Conservation (phyloP, 169 alveolate genomes). For the Cryptosporidium meleagridis region DNA sequence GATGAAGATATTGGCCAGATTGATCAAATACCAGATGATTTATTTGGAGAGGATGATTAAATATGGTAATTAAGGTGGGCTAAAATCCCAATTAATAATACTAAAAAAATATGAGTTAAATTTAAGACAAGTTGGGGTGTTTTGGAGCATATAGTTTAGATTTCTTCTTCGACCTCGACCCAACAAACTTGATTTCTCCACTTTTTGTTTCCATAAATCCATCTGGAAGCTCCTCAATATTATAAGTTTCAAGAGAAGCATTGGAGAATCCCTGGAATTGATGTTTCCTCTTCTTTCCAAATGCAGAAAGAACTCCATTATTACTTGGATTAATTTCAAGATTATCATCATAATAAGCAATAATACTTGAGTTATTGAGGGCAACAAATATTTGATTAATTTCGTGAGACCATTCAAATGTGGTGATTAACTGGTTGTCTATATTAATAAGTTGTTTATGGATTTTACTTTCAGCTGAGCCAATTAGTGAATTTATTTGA, state of each 20-base stretch:
- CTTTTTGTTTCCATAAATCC: constrained; percentile 64
- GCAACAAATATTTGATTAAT: constrained; percentile 52
- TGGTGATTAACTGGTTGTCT: neutral
- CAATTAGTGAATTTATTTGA: neutral
- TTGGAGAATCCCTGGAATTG: constrained; percentile 42
- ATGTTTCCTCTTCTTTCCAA: constrained; percentile 12
- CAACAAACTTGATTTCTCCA: constrained; percentile 67
- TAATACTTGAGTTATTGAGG: constrained; percentile 7
- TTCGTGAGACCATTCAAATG: constrained; percentile 57
- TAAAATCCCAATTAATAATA: too few relatives aligned
- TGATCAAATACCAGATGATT: neutral
- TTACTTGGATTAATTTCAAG: constrained; percentile 49
- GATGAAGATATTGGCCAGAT: neutral
- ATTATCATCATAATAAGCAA: constrained; percentile 32
- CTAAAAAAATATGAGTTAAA: too few relatives aligned
- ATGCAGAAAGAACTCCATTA: constrained; percentile 21
- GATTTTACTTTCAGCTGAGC: neutral
- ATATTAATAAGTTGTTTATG: neutral
- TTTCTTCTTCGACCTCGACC: constrained; percentile 32
- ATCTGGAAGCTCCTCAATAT: constrained; percentile 54
- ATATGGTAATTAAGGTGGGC: neutral
- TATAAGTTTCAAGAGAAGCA: constrained; percentile 29
- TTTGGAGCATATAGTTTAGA: constrained; percentile 40
- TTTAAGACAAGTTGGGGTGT: neutral
- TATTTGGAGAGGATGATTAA: neutral